Evolutionary conservation across 2,329 filamentous ascomycete genomes (phyloP).

Genomic region (Fusarium sp.): DNA sequence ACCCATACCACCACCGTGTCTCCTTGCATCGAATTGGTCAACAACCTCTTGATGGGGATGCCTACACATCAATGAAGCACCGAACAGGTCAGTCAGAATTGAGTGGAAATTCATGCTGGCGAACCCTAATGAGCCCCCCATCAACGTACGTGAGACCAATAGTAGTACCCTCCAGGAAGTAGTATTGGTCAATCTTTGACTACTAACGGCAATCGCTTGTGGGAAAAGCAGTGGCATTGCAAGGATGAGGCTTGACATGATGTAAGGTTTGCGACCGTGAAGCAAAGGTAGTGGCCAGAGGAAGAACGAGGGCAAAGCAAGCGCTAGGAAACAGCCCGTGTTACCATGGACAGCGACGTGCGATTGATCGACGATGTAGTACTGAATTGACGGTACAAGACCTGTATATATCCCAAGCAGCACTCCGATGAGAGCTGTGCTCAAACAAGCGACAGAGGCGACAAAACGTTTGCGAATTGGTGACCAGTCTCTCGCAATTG

Average conservation of each 20-base stretch:
- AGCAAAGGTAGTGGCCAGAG: constrained; percentile 81
- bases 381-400: constrained; percentile 83
- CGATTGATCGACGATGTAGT: constrained; percentile 77
- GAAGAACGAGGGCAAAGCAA: constrained; percentile 77
- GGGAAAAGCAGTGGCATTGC: constrained; percentile 82
- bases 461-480: constrained; percentile 75
- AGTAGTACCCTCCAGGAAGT: constrained; percentile 70
- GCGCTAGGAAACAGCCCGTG: constrained; percentile 77
- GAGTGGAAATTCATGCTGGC: constrained; percentile 83
- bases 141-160: constrained; percentile 72
- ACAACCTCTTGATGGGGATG: constrained; percentile 81
- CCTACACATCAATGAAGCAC: constrained; percentile 78
- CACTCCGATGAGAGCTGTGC: constrained; percentile 78
- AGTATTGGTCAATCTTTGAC: constrained; percentile 68
- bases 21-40: constrained; percentile 74
- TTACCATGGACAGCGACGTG: constrained; percentile 80
- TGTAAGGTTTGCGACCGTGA: constrained; percentile 83
- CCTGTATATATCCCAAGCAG: constrained; percentile 83
- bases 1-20: constrained; percentile 83
- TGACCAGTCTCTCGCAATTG: constrained; percentile 80
- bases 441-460: constrained; percentile 77
- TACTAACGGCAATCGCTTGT: constrained; percentile 75
- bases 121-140: constrained; percentile 79
- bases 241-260: constrained; percentile 75
- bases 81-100: constrained; percentile 80